phyloP scores from a whole-genome alignment of 1,139 yeast genomes.

The Torulaspora pretoriensis region DNA sequence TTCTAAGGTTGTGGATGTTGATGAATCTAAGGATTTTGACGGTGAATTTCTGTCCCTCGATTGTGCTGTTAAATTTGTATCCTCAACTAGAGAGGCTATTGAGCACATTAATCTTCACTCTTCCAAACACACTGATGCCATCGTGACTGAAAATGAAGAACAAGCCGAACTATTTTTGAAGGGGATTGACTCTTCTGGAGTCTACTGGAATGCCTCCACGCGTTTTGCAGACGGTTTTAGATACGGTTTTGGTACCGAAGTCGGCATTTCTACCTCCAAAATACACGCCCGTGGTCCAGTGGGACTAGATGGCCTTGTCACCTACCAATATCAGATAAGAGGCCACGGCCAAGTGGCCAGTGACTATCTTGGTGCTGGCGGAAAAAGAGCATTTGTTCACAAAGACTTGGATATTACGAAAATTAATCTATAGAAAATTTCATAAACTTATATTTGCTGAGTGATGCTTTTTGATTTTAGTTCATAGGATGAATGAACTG shows the following conservation, averaged over 20 bases:
- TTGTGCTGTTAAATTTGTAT: constrained; percentile 64
- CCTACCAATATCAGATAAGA: constrained; percentile 87
- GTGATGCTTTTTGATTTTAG: constrained; percentile 1
- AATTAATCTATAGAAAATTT: constrained; percentile 8
- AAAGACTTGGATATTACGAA: constrained; percentile 47
- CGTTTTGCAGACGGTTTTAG: constrained; percentile 98
- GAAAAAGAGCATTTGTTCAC: constrained; percentile 73
- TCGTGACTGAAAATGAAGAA: constrained; percentile 67
- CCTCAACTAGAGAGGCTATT: constrained; percentile 64
- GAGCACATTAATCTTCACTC: constrained; percentile 83
- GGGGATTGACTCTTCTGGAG: constrained; percentile 93
- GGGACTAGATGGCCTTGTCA: constrained; percentile 92
- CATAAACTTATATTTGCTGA: not conserved
- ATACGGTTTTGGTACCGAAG: constrained; percentile 98
- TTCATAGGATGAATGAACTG: constrained; percentile 8
- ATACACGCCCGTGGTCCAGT: constrained; percentile 99
- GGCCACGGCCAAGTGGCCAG: constrained; percentile 92
- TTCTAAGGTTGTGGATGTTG: constrained; percentile 41
- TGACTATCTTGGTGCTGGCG: constrained; percentile 92
- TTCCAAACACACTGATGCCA: constrained; percentile 93
- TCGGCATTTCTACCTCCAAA: constrained; percentile 93
- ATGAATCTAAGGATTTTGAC: constrained; percentile 61
- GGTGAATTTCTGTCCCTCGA: constrained; percentile 81
- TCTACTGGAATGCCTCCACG: constrained; percentile 97
- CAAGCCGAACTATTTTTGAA: constrained; percentile 73